Base-by-base conservation (phyloP, 2,329 filamentous ascomycete genomes). In the Mollisia scopiformis region DNA sequence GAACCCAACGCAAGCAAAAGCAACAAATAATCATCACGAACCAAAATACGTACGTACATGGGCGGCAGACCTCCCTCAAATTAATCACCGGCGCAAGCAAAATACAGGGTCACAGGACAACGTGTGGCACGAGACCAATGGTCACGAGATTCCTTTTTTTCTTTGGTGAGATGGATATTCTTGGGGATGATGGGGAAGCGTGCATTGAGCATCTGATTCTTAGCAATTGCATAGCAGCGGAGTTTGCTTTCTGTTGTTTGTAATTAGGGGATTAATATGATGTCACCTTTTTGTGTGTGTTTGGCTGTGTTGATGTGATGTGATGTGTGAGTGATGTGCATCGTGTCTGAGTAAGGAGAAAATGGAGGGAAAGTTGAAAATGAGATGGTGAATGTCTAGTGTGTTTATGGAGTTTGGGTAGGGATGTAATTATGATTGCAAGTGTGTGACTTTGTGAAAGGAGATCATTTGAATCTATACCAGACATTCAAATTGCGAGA, bases 121-220 rank as follows among this genome's bases (percentile, higher is more conserved):
- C 23, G 43, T 27, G 43, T 25, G 25, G 43, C 43, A 47, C 43
- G 43, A 47, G 35, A 56, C 58, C 43, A 56, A 55, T 39, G n/a
- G 21, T 43, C 43, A 47, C n/a, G 43, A 47, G 43, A 23, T 21
- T 6, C 13, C 21, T 11, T 47, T 3, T 28, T 55, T 30, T 8
- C 47, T 59, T 33, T 19, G 31, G 31, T 50, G n/a, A n/a, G n/a
- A n/a, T n/a, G n/a, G n/a, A n/a, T n/a, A n/a, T n/a, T n/a, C n/a
- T n/a, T n/a, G n/a, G n/a, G n/a, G n/a, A n/a, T 41, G 6, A 21
- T 52, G 52, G 41, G 31, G 35, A 55, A 59, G 57, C 51, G 47
- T 55, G 21, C 43, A 28, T 47, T 16, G 43, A 13, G 43, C 43
- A 47, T 47, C 43, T 47, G 43, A 27, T 28, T 43, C 7, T 41